These are phyloP conservation scores for Aspergillus sp. DNA, from an alignment of 2,329 filamentous ascomycete genomes.

Conservation along the genomic window DNA sequence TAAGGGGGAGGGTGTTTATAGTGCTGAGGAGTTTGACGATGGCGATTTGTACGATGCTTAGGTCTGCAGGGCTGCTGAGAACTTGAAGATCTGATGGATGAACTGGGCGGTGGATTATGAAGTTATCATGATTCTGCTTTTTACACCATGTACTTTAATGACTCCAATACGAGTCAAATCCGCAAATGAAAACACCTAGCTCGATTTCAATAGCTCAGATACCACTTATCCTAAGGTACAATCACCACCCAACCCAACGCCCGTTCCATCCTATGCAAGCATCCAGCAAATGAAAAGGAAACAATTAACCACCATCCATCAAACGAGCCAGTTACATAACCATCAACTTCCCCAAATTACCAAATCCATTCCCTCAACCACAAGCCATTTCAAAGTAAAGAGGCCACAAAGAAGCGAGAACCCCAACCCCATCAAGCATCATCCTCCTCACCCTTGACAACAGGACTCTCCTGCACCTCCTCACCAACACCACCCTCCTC, in stretches of 20 bases:
- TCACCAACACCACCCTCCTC: background rate
- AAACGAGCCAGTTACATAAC: background rate
- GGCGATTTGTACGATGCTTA: background rate
- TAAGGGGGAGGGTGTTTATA: constrained; percentile 8
- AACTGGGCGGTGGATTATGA: too few relatives aligned
- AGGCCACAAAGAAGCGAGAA: too few relatives aligned
- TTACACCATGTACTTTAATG: background rate
- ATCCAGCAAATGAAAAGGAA: background rate
- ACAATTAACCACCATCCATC: too few relatives aligned
- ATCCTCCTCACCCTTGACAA: background rate
- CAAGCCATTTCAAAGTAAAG: background rate
- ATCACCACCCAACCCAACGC: background rate
- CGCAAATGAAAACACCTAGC: background rate
- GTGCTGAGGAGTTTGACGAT: background rate
- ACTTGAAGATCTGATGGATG: too few relatives aligned
- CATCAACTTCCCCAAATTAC: background rate
- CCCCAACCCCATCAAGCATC: background rate
- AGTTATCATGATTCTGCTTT: too few relatives aligned
- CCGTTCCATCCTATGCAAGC: too few relatives aligned
- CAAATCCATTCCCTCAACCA: background rate
- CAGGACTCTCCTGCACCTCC: background rate
- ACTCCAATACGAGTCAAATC: background rate
- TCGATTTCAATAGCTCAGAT: background rate
- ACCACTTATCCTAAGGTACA: background rate
- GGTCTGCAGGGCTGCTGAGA: background rate